Percentiles rank a stretch among this genome's conserved stretches.
These are phyloP conservation scores for Persicaria tinctoria DNA, from an alignment of 148 eudicot species.

Conservation along the genomic window DNA sequence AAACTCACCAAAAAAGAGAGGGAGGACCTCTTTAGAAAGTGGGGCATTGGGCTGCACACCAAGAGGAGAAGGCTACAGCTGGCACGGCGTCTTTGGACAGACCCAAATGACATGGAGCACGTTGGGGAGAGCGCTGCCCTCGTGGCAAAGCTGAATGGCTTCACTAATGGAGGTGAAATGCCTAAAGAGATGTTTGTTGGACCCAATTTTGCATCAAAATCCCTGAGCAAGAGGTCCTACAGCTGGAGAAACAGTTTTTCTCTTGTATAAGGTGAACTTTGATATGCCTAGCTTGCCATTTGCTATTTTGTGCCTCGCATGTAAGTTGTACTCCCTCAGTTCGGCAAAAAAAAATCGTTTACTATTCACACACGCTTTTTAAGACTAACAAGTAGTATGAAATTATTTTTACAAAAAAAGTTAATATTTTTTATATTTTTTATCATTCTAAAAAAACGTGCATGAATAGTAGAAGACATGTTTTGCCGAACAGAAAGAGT, in stretches of 20 bases:
- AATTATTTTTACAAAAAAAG: too few species aligned
- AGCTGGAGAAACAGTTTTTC: conserved; percentile 37
- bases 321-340: too few species aligned
- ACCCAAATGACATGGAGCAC: conserved; percentile 60
- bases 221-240: conserved; percentile 35
- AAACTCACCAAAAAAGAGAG: conserved; percentile 51
- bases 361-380: too few species aligned
- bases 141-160: conserved; percentile 69
- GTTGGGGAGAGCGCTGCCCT: conserved; percentile 63
- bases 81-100: conserved; percentile 49
- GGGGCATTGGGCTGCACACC: conserved; percentile 64
- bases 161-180: conserved; percentile 39
- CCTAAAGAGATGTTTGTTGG: conserved; percentile 87
- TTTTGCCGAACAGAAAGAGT: too few species aligned
- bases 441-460: too few species aligned
- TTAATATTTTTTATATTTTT: too few species aligned
- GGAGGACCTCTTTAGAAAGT: conserved; percentile 48
- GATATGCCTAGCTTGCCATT: background rate
- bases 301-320: too few species aligned
- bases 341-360: too few species aligned
- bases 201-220: conserved; percentile 49
- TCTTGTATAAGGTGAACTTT: conserved; percentile 9
- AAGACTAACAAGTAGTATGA: too few species aligned
- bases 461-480: too few species aligned
- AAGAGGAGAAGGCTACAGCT: conserved; percentile 73